Percentiles rank a stretch among this genome's conserved stretches.
phyloP scores from a whole-genome alignment of 495 filamentous ascomycete species.

The Lentithecium fluviatile region DNA sequence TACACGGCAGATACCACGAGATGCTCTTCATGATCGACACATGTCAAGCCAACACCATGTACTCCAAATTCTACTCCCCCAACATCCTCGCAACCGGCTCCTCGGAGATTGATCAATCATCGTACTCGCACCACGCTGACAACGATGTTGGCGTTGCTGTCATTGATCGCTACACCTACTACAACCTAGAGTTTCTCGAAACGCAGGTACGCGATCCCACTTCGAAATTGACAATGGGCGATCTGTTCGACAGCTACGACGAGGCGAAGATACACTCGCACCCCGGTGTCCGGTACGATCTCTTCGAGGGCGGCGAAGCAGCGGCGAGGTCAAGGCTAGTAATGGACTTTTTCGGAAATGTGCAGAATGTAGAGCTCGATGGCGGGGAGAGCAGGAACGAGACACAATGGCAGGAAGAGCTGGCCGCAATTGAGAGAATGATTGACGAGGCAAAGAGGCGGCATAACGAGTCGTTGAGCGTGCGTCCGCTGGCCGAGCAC shows the following conservation, averaged over 20 bases:
- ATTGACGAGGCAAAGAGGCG: conserved; percentile 34
- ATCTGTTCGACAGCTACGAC: conserved; percentile 94
- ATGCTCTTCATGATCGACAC: conserved; percentile 99
- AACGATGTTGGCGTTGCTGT: conserved; percentile 97
- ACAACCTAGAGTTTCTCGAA: conserved; percentile 96
- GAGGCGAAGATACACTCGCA: conserved; percentile 89
- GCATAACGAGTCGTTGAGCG: conserved; percentile 31
- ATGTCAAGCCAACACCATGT: conserved; percentile 99
- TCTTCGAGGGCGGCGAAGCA: conserved; percentile 77
- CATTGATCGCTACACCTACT: conserved; percentile 98
- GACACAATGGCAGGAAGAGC: conserved; percentile 35
- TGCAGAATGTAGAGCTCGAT: conserved; percentile 93
- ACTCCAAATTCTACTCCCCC: conserved; percentile 93
- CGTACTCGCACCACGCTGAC: conserved; percentile 95
- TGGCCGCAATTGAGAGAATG: conserved; percentile 32
- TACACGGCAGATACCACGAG: conserved; percentile 68
- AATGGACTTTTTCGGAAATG: conserved; percentile 98
- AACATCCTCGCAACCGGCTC: conserved; percentile 96
- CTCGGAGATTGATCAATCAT: conserved; percentile 88
- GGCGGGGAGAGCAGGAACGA: conserved; percentile 31
- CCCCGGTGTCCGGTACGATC: conserved; percentile 89
- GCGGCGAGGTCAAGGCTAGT: conserved; percentile 71
- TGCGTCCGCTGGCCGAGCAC: conserved; percentile 42
- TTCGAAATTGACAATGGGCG: conserved; percentile 82
- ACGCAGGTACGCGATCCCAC: conserved; percentile 78